Conservation (phyloP, 495 filamentous ascomycete genomes). For the Staphylotrichum longicolle region DNA sequence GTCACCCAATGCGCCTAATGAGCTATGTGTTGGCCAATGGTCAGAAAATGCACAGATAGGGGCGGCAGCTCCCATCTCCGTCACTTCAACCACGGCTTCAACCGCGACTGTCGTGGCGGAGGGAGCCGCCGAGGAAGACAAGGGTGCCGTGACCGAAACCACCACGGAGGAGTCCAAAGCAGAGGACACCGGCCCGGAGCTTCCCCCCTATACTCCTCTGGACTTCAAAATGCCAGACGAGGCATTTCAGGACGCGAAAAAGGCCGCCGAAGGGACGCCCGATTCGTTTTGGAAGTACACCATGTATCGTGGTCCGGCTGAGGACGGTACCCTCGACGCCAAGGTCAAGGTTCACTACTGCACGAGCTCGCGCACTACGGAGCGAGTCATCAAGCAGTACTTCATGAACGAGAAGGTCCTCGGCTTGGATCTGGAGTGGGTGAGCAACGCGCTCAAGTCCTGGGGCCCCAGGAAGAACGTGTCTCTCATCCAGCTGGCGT, state of each 20-base stretch:
- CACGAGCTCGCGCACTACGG: conserved; percentile 59
- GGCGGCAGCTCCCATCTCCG: background rate
- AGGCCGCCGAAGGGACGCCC: conserved; percentile 38
- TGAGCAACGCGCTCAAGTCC: conserved; percentile 43
- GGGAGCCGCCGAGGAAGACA: too few relatives aligned
- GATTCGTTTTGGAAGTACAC: conserved; percentile 65
- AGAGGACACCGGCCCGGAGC: conserved; percentile 16
- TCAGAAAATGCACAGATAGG: background rate
- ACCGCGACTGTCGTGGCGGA: background rate
- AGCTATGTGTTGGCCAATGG: background rate
- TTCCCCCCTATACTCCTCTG: conserved; percentile 38
- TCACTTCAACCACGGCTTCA: background rate
- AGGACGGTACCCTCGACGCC: conserved; percentile 34
- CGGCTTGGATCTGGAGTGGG: conserved; percentile 89
- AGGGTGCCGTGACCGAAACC: too few relatives aligned
- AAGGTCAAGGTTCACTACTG: conserved; percentile 74
- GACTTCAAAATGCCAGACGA: conserved; percentile 48
- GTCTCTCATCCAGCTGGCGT: conserved; percentile 77
- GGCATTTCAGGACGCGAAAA: conserved; percentile 44
- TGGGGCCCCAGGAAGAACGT: conserved; percentile 61
- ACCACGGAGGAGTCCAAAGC: conserved; percentile 7
- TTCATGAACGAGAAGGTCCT: conserved; percentile 69
- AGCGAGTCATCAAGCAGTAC: conserved; percentile 60
- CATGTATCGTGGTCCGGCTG: conserved; percentile 54
- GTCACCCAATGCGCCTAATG: background rate